Evolutionary conservation across 768 basidiomycete genomes (phyloP), one percentile per base, ranked within the genome.

Genomic region (Leucocoprinus sp.): DNA sequence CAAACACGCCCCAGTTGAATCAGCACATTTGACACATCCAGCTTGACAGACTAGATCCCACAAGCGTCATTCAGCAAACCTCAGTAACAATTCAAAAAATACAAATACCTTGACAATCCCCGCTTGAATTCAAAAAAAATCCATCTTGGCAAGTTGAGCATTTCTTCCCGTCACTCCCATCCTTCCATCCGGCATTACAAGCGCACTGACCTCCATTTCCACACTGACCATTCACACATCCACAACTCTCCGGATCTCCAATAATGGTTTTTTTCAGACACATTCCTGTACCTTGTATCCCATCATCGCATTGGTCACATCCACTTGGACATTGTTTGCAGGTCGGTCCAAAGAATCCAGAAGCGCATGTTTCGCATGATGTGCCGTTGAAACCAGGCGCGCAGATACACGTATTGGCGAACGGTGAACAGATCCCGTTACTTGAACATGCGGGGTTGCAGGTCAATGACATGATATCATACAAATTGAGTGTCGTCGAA

Each of bases 171-270:
- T 87, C 82, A 37, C 66, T 64, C 1, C 72, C 79, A 0, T 75
- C 74, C 1, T 75, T 76, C 83, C 84, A 93, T 0, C 91, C 91
- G 0, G 78, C 58, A 53, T 82, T 81, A 58, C 91, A 93, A 3
- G 73, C 61, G 55, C 91, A 92, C 50, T 82, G 76, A 0, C 84
- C 81, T 45, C 75, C 73, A 0, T 72, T 52, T 1, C 73, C 73
- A 60, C 91, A 95, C 36, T 76, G 61, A 2, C 91, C 91, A 54
- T 93, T 93, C 40, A 82, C 51, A 56, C 91, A 95, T 55, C 89
- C 84, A 63, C 91, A 95, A 1, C 72, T 72, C 27, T 76, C 72
- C 2, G 84, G 76, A 2, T 70, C 65, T 52, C 80, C 76, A 27
- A 62, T 57, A 22, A 76, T 65, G 22, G 72, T 65, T 3, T 75